These are phyloP conservation scores for Acacia confusa DNA, from an alignment of 306 rosid genomes.

Conservation along the genomic window DNA sequence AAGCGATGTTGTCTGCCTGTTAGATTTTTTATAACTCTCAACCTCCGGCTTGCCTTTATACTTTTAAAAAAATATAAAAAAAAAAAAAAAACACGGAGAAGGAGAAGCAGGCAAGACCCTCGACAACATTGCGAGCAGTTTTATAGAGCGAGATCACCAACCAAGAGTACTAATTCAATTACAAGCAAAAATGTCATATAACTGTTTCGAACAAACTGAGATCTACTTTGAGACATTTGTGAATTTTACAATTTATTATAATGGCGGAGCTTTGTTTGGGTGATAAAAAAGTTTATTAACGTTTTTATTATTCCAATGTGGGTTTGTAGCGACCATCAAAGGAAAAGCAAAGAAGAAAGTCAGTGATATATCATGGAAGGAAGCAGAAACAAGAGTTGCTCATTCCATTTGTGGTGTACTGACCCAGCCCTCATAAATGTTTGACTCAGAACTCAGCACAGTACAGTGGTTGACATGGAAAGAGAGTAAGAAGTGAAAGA, in stretches of 20 bases:
- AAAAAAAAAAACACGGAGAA: no score
- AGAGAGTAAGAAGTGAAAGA: conserved; percentile 5
- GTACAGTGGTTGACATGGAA: conserved; percentile 23
- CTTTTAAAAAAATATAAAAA: no score
- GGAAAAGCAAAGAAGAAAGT: neutral
- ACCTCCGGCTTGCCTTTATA: no score
- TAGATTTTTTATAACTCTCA: no score
- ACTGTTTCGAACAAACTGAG: neutral
- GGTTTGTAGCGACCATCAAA: neutral
- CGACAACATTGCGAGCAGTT: neutral
- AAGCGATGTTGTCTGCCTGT: no score
- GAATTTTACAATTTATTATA: neutral
- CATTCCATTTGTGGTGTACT: neutral
- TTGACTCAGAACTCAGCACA: neutral
- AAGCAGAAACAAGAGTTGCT: neutral
- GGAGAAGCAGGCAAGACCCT: no score
- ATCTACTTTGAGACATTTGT: neutral
- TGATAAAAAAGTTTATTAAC: neutral
- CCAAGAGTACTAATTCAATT: neutral
- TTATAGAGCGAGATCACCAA: neutral
- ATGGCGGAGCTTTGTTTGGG: neutral
- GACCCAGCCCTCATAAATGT: neutral
- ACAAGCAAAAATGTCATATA: neutral
- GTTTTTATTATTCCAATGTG: neutral
- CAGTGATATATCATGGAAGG: no score